Conservation (phyloP, 2,329 filamentous ascomycete genomes). For the Parastagonospora avenae region DNA sequence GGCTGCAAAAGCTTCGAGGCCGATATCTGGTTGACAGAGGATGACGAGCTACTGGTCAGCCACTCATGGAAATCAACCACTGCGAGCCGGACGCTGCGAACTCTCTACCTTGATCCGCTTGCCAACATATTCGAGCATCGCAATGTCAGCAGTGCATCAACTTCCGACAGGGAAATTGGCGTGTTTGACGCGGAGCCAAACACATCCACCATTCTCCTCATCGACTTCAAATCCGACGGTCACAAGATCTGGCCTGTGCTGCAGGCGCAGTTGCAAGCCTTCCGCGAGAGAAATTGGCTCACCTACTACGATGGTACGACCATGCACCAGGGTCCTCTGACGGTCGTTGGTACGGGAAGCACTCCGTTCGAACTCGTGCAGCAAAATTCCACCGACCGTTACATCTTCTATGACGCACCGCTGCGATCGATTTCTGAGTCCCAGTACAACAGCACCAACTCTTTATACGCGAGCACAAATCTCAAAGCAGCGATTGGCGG, state of each 20-base stretch:
- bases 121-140: constrained; percentile 47
- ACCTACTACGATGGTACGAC: constrained; percentile 55
- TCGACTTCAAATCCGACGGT: constrained; percentile 71
- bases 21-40: constrained; percentile 35
- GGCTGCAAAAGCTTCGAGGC: constrained; percentile 45
- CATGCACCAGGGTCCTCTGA: constrained; percentile 63
- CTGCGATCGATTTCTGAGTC: constrained; percentile 49
- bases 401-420: constrained; percentile 71
- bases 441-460: constrained; percentile 31
- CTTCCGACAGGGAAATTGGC: constrained; percentile 47
- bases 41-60: constrained; percentile 35
- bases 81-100: constrained; percentile 27
- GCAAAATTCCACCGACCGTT: constrained; percentile 60
- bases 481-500: constrained; percentile 27
- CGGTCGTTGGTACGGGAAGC: constrained; percentile 71
- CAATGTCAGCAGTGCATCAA: constrained; percentile 25
- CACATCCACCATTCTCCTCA: constrained; percentile 62
- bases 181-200: constrained; percentile 53
- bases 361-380: constrained; percentile 63
- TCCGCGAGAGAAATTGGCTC: constrained; percentile 62
- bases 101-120: constrained; percentile 44
- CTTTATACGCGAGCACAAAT: constrained; percentile 31
- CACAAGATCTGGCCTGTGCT: constrained; percentile 59
- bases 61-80: constrained; percentile 29
- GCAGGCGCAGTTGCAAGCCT: constrained; percentile 60